phyloP scores from a whole-genome alignment of 345 rosid genomes.

The Brassica cretica region DNA sequence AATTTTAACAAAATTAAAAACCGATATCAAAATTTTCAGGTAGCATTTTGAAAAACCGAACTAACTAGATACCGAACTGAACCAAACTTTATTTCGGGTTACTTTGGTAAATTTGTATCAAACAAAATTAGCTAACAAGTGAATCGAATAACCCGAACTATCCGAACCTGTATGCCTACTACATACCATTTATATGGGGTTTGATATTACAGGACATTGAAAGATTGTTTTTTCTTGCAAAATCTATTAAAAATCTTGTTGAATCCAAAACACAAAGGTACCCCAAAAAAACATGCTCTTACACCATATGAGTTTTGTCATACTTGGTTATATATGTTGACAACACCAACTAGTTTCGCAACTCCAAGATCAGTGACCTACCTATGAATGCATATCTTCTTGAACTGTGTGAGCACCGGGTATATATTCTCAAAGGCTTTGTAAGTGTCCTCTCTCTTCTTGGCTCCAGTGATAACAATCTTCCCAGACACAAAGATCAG shows the following conservation, averaged over 20 bases:
- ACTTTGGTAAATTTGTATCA: no score
- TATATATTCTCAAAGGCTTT: slow-evolving; percentile 92
- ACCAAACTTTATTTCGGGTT: no score
- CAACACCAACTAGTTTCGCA: no score
- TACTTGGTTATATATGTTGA: background rate
- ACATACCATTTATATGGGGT: background rate
- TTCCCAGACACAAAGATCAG: slow-evolving; percentile 94
- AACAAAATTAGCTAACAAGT: no score
- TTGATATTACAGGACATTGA: background rate
- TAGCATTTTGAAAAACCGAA: no score
- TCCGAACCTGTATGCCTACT: no score
- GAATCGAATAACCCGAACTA: no score
- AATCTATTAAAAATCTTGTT: background rate
- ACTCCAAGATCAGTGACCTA: slow-evolving; percentile 36
- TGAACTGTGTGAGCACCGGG: slow-evolving; percentile 90
- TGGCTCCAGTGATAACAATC: slow-evolving; percentile 96
- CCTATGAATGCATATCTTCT: slow-evolving; percentile 76
- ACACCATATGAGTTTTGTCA: background rate
- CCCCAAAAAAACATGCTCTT: background rate
- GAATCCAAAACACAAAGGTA: background rate
- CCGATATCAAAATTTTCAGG: no score
- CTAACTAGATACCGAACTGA: no score
- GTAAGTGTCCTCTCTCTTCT: slow-evolving; percentile 90
- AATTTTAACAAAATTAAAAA: no score
- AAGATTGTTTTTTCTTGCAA: background rate